Conservation (phyloP, 768 basidiomycete genomes). For the Pulveroboletus ravenelii region DNA sequence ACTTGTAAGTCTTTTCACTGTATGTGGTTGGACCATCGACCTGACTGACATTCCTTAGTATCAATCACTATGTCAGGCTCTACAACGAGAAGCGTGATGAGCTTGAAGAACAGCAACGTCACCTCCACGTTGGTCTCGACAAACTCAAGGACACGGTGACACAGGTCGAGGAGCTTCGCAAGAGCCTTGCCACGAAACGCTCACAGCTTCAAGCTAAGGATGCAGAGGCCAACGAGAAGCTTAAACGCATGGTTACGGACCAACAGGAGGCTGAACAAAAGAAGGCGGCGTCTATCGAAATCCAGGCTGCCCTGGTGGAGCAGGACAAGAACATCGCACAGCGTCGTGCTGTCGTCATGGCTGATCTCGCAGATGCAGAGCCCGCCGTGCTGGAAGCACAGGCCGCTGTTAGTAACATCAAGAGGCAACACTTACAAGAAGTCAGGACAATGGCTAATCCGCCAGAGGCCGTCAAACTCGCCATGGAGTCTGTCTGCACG, state of each 20-base stretch:
- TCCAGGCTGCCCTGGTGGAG: constrained; percentile 88
- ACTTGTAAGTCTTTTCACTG: constrained; percentile 72
- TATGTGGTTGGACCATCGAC: background rate
- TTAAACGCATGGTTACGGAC: constrained; percentile 96
- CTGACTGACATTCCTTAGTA: constrained; percentile 44
- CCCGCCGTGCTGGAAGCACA: constrained; percentile 95
- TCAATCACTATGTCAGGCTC: constrained; percentile 94
- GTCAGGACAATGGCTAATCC: constrained; percentile 98
- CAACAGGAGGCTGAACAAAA: constrained; percentile 99
- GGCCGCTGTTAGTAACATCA: constrained; percentile 95
- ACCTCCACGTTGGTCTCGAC: constrained; percentile 96
- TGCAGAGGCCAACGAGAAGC: constrained; percentile 93
- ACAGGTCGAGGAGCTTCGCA: constrained; percentile 93
- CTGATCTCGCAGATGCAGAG: constrained; percentile 95
- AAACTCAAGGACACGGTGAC: constrained; percentile 94
- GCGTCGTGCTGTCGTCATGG: constrained; percentile 84
- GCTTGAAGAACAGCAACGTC: constrained; percentile 96
- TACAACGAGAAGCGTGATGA: constrained; percentile 97
- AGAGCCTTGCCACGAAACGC: constrained; percentile 91
- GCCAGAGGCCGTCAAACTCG: constrained; percentile 93
- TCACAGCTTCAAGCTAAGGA: constrained; percentile 91
- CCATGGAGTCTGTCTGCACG: constrained; percentile 98
- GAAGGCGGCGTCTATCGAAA: constrained; percentile 93
- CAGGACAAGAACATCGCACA: constrained; percentile 89
- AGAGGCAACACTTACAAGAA: constrained; percentile 91